A percentile compares a stretch with the other conserved stretches of the same genome.
Conservation (phyloP, 352 stramenopile species). For the Pythium monospermum region DNA sequence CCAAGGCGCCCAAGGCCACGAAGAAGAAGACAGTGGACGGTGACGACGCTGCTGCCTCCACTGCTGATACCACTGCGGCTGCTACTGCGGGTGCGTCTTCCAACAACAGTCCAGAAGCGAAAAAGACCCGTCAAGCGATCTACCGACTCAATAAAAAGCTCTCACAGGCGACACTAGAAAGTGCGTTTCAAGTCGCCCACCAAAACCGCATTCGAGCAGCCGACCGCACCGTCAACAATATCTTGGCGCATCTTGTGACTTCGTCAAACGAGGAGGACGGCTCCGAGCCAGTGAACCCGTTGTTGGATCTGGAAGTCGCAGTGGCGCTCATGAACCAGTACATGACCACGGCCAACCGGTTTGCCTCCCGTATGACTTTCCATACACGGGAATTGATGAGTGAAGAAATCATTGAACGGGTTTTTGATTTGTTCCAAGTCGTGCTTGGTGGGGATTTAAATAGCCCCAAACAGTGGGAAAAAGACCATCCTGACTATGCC, state of each 20-base stretch:
- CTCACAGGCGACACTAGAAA: slow-evolving; percentile 31
- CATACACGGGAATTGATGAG: slow-evolving; percentile 41
- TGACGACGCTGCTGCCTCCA: not conserved
- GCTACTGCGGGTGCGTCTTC: no score
- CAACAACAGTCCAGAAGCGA: slow-evolving; percentile 26
- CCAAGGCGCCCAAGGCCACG: not conserved
- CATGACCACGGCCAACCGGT: slow-evolving; percentile 61
- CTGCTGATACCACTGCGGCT: not conserved
- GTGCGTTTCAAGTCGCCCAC: slow-evolving; percentile 38
- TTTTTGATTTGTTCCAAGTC: slow-evolving; percentile 50
- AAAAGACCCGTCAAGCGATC: slow-evolving; percentile 18
- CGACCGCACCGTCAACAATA: slow-evolving; percentile 35
- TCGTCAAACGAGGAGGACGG: slow-evolving; percentile 25
- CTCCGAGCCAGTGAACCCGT: slow-evolving; percentile 12
- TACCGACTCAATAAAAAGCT: slow-evolving; percentile 36
- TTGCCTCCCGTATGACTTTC: slow-evolving; percentile 42
- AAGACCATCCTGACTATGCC: slow-evolving; percentile 29
- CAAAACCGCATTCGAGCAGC: slow-evolving; percentile 39
- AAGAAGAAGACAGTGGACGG: not conserved
- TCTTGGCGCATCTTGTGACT: slow-evolving; percentile 41
- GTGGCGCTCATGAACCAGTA: slow-evolving; percentile 73
- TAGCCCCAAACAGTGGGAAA: slow-evolving; percentile 13
- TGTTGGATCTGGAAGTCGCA: slow-evolving; percentile 44
- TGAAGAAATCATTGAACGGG: slow-evolving; percentile 61
- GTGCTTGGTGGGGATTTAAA: slow-evolving; percentile 23